Evolutionary conservation across 306 rosid genomes (phyloP).

Genomic region (Coriaria nepalensis): DNA sequence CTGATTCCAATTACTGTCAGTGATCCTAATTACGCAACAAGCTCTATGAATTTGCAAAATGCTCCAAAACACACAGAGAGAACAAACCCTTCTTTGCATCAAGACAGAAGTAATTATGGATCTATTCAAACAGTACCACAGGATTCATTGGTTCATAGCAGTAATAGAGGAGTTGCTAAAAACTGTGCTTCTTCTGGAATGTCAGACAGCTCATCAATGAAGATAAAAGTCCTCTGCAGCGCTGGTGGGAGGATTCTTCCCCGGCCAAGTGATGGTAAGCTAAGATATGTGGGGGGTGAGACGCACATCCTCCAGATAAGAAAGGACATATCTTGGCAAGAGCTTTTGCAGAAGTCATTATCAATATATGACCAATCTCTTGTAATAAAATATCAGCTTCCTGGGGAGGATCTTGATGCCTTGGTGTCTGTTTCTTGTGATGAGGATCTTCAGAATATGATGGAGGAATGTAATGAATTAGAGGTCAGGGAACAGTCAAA

Average conservation of each 20-base stretch:
- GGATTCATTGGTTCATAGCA: constrained; percentile 31
- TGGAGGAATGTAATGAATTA: constrained; percentile 56
- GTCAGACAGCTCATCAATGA: constrained; percentile 33
- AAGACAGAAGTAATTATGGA: constrained; percentile 35
- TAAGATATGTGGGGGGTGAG: constrained; percentile 83
- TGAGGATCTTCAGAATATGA: constrained; percentile 74
- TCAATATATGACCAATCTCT: constrained; percentile 46
- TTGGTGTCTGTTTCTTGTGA: constrained; percentile 72
- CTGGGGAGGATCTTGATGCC: constrained; percentile 93
- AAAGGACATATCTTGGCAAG: constrained; percentile 62
- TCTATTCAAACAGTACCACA: constrained; percentile 38
- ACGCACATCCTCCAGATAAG: constrained; percentile 61
- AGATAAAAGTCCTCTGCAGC: constrained; percentile 74
- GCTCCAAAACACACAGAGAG: constrained; percentile 37
- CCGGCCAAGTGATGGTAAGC: constrained; percentile 70
- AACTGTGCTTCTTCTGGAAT: constrained; percentile 46
- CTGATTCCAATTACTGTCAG: constrained; percentile 30
- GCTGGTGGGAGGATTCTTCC: constrained; percentile 78
- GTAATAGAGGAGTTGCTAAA: constrained; percentile 26
- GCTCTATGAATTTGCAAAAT: constrained; percentile 48
- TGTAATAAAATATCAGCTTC: constrained; percentile 77
- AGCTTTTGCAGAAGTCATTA: constrained; percentile 43
- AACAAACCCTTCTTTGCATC: constrained; percentile 26
- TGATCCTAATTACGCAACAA: constrained; percentile 35
- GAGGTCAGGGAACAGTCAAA: constrained; percentile 35